These are phyloP conservation scores for Podospora bellae-mahoneyi DNA, from an alignment of 495 filamentous ascomycete genomes.

Conservation along the genomic window DNA sequence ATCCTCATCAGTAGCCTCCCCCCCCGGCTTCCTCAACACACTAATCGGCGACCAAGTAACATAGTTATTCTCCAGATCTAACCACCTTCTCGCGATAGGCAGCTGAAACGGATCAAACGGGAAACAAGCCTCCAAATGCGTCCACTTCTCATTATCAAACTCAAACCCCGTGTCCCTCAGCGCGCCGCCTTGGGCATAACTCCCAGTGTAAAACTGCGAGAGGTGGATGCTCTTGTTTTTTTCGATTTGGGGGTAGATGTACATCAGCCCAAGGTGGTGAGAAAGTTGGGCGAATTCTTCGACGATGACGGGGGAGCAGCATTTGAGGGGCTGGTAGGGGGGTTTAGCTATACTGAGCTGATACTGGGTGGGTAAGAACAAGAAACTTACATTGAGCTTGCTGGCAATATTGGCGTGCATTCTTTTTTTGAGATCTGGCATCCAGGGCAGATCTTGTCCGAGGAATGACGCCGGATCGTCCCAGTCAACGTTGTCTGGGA, in stretches of 20 bases:
- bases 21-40: conserved; percentile 54
- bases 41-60: conserved; percentile 76
- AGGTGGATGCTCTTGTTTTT: conserved; percentile 82
- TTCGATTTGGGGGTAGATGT: conserved; percentile 81
- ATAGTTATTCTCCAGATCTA: conserved; percentile 70
- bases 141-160: conserved; percentile 62
- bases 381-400: conserved; percentile 61
- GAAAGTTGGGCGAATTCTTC: conserved; percentile 84
- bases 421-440: conserved; percentile 64
- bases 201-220: conserved; percentile 51
- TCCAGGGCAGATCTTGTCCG: conserved; percentile 68
- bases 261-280: conserved; percentile 78
- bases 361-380: background rate
- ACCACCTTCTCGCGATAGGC: conserved; percentile 77
- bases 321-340: conserved; percentile 64
- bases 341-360: background rate
- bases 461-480: conserved; percentile 55
- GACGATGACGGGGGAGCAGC: conserved; percentile 91
- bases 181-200: conserved; percentile 46
- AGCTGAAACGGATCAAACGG: conserved; percentile 95
- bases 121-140: conserved; percentile 87
- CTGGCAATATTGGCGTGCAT: conserved; percentile 74
- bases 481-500: conserved; percentile 46
- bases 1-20: conserved; percentile 48
- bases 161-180: conserved; percentile 63